phyloP scores from a whole-genome alignment of 805 yeast species.

The Teunomyces panamensis region DNA sequence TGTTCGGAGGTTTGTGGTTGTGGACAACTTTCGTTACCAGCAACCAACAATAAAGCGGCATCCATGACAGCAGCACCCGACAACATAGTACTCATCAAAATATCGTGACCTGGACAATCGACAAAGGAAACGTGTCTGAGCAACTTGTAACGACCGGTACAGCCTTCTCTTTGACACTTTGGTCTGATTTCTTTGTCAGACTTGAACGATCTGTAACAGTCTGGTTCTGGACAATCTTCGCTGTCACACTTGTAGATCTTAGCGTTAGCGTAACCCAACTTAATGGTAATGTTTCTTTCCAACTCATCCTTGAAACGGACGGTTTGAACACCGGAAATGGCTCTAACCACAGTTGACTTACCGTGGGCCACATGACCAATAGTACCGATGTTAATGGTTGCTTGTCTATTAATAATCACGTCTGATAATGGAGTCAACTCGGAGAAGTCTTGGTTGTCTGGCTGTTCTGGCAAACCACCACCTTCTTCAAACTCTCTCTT shows the following conservation, averaged over 20 bases:
- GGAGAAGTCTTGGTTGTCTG: constrained; percentile 80
- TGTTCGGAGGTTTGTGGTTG: constrained; percentile 99
- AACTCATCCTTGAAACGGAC: constrained; percentile 98
- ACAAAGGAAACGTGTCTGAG: constrained; percentile 97
- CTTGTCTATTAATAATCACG: constrained; percentile 97
- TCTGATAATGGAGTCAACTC: constrained; percentile 84
- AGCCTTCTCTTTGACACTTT: constrained; percentile 83
- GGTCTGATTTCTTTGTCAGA: constrained; percentile 95
- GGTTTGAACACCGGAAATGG: constrained; percentile 97
- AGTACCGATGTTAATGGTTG: constrained; percentile 97
- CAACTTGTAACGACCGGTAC: constrained; percentile 83
- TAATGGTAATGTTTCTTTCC: constrained; percentile 98
- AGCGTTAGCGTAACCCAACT: constrained; percentile 98
- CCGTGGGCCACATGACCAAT: constrained; percentile 97
- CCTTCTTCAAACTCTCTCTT: constrained; percentile 92
- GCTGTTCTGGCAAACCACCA: constrained; percentile 97
- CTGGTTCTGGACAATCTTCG: constrained; percentile 86
- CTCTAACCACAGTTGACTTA: constrained; percentile 89
- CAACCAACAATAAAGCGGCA: constrained; percentile 93
- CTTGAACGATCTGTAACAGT: constrained; percentile 90
- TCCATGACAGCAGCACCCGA: constrained; percentile 99
- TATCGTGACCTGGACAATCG: constrained; percentile 99
- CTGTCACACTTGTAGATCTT: constrained; percentile 92
- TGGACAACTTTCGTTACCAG: constrained; percentile 99
- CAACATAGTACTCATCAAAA: constrained; percentile 99